Base-by-base conservation (phyloP, 1,284 basidiomycete genomes). In the Boletus smithii region DNA sequence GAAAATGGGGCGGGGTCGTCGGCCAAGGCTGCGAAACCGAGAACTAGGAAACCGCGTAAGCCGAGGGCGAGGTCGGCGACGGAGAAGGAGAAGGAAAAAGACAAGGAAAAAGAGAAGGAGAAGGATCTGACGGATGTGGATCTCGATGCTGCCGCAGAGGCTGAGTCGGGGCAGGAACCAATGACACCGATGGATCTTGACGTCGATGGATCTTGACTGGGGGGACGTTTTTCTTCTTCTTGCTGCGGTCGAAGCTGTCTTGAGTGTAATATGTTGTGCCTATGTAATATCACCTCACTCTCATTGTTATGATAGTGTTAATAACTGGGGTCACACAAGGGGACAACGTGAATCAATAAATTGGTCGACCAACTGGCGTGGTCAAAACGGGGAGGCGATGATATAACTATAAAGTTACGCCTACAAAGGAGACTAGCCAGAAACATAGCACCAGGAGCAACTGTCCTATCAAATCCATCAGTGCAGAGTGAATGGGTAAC, bases 391-490 rank as follows among this genome's bases (percentile, higher is more conserved):
- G n/a, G n/a, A 16, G 14, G 7, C 1, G 18, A 47, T 23, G 13
- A 17, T 38, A 43, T 24, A 49, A 44, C 44, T 57, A 65, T 37
- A 46, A 40, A 5, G 41, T n/a, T n/a, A n/a, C n/a, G n/a, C n/a
- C n/a, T n/a, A n/a, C n/a, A n/a, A 62, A 53, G 0, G 71, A 67
- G 2, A 83, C 84, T 36, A 88, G 67, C 64, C 83, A 77, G 56
- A 87, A 91, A 61, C 85, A 88, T 2, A 80, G 59, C 4, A 87
- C 86, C 5, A 98, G 80, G 16, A 97, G 69, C 8, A 88, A 66
- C 67, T 97, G 94, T 8, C 92, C 93, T n/a, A 91, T 69, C 39
- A 97, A 82, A 66, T 99, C 95, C 69, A 97, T 85, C 30, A 92
- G 65, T 0, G 92, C 88, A 2, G 90, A 92, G 55, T 97, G 91